These are phyloP conservation scores for Streptanthus diversifolius DNA, from an alignment of 345 rosid genomes.

Conservation along the genomic window DNA sequence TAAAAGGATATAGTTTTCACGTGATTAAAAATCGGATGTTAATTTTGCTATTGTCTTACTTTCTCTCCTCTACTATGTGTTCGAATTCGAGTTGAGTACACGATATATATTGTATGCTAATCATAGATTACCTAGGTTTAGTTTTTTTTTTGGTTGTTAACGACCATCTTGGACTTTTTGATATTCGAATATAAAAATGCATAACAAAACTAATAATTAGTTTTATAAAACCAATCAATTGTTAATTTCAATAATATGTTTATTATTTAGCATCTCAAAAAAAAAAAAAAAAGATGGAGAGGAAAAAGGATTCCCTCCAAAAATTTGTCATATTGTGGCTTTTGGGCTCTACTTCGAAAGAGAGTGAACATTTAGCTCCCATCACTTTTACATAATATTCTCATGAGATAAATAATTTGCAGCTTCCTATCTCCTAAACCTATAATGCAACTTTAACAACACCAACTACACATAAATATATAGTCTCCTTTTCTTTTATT, in stretches of 20 bases:
- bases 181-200: not conserved
- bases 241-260: not conserved
- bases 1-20: not conserved
- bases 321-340: conserved; percentile 31
- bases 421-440: conserved; percentile 7
- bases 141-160: not conserved
- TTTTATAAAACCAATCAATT: not conserved
- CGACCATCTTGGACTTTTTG: not conserved
- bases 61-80: not conserved
- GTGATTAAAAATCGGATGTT: not conserved
- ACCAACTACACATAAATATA: not conserved
- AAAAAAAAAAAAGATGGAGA: not conserved
- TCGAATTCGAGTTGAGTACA: not conserved
- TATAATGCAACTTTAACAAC: conserved; percentile 30
- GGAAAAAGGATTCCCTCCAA: conserved; percentile 20
- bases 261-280: not conserved
- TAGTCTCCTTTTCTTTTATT: not conserved
- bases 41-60: not conserved
- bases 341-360: conserved; percentile 40
- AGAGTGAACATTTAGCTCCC: conserved; percentile 31
- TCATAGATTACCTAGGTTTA: not conserved
- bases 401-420: conserved; percentile 18
- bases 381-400: conserved; percentile 34
- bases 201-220: not conserved
- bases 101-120: not conserved